These are phyloP conservation scores for Stereocaulon alpinum DNA, from an alignment of 495 filamentous ascomycete species.

Conservation along the genomic window DNA sequence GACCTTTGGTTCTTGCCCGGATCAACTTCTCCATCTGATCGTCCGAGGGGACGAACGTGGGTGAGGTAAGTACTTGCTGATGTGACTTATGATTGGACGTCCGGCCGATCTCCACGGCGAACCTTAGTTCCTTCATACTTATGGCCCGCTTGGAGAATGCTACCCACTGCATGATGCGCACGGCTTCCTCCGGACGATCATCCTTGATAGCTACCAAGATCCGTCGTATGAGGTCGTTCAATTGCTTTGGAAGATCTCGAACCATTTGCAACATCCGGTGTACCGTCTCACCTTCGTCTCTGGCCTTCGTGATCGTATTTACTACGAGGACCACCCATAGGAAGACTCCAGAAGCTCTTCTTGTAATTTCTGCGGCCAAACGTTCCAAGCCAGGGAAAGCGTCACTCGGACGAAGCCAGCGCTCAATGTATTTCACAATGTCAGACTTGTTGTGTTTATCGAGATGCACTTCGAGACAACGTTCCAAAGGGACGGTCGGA, in stretches of 20 bases:
- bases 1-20: neutral
- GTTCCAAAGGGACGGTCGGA: conserved; percentile 18
- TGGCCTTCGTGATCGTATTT: conserved; percentile 16
- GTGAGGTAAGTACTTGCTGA: neutral
- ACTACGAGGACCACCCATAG: conserved; percentile 25
- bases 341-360: conserved; percentile 22
- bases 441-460: conserved; percentile 21
- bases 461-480: conserved; percentile 13
- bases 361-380: conserved; percentile 6
- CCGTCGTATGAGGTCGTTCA: conserved; percentile 7
- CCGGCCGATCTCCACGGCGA: neutral
- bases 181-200: neutral
- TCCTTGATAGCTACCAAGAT: conserved; percentile 6
- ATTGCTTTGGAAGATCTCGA: conserved; percentile 6
- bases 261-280: conserved; percentile 6
- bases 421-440: conserved; percentile 18
- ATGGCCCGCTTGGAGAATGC: conserved; percentile 16
- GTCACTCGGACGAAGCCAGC: conserved; percentile 1
- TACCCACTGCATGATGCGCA: conserved; percentile 18
- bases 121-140: conserved; percentile 8
- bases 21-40: neutral
- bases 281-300: conserved; percentile 11
- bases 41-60: neutral
- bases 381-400: conserved; percentile 1
- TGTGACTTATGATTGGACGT: too few relatives aligned